Base-by-base conservation (phyloP, 2,329 filamentous ascomycete species). In the Xylariaceae sp. region DNA sequence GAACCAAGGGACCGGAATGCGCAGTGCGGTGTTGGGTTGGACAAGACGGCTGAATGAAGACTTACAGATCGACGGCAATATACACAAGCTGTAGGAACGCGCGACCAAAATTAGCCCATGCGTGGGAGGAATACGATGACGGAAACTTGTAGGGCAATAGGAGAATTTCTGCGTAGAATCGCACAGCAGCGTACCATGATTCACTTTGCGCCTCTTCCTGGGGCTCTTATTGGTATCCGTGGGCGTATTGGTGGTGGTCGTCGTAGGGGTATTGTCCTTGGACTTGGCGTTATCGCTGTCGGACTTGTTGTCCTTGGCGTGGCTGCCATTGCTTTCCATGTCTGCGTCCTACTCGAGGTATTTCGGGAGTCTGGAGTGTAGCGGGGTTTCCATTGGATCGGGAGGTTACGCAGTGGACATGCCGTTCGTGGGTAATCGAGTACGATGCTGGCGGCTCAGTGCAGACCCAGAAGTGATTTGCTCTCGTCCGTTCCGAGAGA, bases 11-110 rank as follows among this genome's bases (percentile, higher is more conserved):
- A n/a, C n/a, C n/a, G 38, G 50, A 28, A 44, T 38, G 40, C 45
- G 51, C 49, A 42, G 51, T 46, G 52, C 47, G 49, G 22, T 26
- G 22, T 11, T 26, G 64, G 61, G 49, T 45, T 52, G 53, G 49
- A 47, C 55, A 53, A 47, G 44, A 41, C 50, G 54, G 47, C 38
- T 55, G 53, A 48, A 49, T 45, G 39, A 55, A 39, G 57, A 83
- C 85, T 87, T 81, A 89, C 86, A 79, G 87, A 91, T 80, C 87
- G 81, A 67, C 87, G 84, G 71, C 87, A 91, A 70, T 91, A 91
- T 62, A 91, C 85, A 71, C 87, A 91, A 63, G 87, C 87, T 91
- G 71, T 67, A 73, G 63, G 64, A 64, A 69, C 60, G 64, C 62
- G 65, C 59, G 56, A 59, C 58, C 53, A 62, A 59, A 56, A 64